phyloP scores from a whole-genome alignment of 2,329 filamentous ascomycete species.

The Xylariaceae sp. region DNA sequence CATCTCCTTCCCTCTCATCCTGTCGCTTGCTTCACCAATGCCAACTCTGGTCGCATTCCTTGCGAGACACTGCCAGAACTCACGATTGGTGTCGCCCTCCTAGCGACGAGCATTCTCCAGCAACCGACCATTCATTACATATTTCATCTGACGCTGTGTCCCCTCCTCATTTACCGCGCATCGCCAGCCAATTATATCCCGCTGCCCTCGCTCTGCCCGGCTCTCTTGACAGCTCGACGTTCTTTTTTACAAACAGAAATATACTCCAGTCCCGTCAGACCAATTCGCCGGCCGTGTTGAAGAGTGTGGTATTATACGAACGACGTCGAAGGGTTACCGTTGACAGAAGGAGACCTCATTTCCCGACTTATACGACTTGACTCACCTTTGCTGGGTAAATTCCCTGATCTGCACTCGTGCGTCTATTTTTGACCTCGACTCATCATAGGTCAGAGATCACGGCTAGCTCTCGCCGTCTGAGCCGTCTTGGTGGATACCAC shows the following conservation, averaged over 20 bases:
- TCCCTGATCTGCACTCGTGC: slow-evolving; percentile 17
- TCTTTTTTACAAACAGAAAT: neutral
- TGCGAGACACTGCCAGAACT: neutral
- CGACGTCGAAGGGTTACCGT: neutral
- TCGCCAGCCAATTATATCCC: slow-evolving; percentile 4
- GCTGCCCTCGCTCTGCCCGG: slow-evolving; percentile 1
- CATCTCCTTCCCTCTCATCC: slow-evolving; percentile 6
- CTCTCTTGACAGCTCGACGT: neutral
- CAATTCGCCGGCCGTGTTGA: neutral
- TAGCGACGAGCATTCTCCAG: neutral
- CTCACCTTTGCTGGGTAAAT: slow-evolving; percentile 15
- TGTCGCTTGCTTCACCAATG: slow-evolving; percentile 8
- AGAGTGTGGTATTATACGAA: neutral
- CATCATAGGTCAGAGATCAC: slow-evolving; percentile 11
- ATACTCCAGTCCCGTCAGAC: neutral
- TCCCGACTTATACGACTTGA: neutral
- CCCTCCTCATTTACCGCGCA: slow-evolving; percentile 5
- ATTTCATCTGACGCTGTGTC: neutral
- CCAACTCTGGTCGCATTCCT: slow-evolving; percentile 5
- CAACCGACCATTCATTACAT: neutral
- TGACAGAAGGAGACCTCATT: neutral
- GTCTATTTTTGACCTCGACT: slow-evolving; percentile 7
- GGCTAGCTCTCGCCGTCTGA: neutral
- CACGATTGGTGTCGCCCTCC: neutral
- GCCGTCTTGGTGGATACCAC: neutral